phyloP scores from a whole-genome alignment of 2,329 filamentous ascomycete species.

The Calonectria pseudoturangicola region DNA sequence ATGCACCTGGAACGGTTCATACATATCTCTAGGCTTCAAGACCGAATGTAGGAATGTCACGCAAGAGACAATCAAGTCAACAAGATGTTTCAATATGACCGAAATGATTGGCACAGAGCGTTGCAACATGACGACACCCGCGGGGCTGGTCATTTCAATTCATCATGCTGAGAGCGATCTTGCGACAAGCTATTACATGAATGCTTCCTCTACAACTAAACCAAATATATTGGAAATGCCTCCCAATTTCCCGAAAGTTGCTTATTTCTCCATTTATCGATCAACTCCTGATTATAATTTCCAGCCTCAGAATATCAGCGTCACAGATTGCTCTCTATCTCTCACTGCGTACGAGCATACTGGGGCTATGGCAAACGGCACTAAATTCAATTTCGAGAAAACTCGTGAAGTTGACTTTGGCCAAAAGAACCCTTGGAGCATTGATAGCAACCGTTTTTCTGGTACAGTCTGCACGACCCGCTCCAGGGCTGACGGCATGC shows the following conservation, averaged over 20 bases:
- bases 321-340: constrained; percentile 35
- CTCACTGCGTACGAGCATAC: constrained; percentile 31
- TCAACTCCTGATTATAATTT: constrained; percentile 35
- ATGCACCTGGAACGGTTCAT: constrained; percentile 31
- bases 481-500: constrained; percentile 3
- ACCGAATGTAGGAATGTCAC: constrained; percentile 38
- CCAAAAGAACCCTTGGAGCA: neutral
- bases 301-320: constrained; percentile 11
- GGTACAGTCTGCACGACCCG: neutral
- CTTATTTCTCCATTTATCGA: constrained; percentile 35
- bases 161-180: neutral
- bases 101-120: neutral
- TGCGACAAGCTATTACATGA: constrained; percentile 29
- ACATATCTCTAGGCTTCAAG: constrained; percentile 36
- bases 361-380: constrained; percentile 34
- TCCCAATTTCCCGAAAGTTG: neutral
- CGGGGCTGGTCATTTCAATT: constrained; percentile 27
- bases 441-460: neutral
- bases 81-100: neutral
- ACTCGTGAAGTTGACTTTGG: neutral
- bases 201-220: neutral
- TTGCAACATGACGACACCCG: constrained; percentile 40
- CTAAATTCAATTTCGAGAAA: constrained; percentile 15
- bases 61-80: constrained; percentile 2
- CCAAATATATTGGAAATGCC: neutral